Evolutionary conservation across 2,329 filamentous ascomycete genomes (phyloP).

Genomic region (Cytospora paraplurivora): DNA sequence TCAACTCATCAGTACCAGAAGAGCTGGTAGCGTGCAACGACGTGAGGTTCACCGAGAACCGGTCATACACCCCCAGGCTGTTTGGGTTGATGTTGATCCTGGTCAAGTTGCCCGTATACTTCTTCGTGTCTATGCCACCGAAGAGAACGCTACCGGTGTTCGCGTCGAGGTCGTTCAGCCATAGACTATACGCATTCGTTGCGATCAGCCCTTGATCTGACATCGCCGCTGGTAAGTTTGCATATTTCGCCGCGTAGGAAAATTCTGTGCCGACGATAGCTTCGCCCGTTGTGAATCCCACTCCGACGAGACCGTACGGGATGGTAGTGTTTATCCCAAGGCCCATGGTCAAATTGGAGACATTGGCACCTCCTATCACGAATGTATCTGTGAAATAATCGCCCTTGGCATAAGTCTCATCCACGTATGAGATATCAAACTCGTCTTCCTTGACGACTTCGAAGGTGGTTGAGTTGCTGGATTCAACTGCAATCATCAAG

Average conservation of each 20-base stretch:
- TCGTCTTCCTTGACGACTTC: slow-evolving; percentile 43
- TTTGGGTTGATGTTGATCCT: slow-evolving; percentile 60
- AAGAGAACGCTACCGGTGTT: slow-evolving; percentile 74
- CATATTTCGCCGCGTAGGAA: slow-evolving; percentile 41
- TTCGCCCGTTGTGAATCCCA: slow-evolving; percentile 61
- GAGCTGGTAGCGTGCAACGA: slow-evolving; percentile 51
- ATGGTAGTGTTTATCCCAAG: slow-evolving; percentile 57
- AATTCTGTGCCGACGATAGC: slow-evolving; percentile 43
- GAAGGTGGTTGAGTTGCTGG: slow-evolving; percentile 50
- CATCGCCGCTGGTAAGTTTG: slow-evolving; percentile 67
- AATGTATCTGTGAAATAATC: slow-evolving; percentile 63
- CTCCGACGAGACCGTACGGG: slow-evolving; percentile 59
- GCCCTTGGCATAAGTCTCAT: slow-evolving; percentile 57
- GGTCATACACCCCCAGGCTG: slow-evolving; percentile 43
- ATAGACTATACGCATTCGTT: slow-evolving; percentile 70
- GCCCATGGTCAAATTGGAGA: slow-evolving; percentile 62
- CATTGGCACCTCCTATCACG: slow-evolving; percentile 51
- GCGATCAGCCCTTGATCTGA: slow-evolving; percentile 64
- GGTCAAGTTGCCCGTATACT: slow-evolving; percentile 66
- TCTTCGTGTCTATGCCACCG: slow-evolving; percentile 76
- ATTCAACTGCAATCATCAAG: slow-evolving; percentile 44
- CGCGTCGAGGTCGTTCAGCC: slow-evolving; percentile 62
- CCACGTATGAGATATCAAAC: slow-evolving; percentile 65
- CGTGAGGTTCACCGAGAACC: slow-evolving; percentile 53
- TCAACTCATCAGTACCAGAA: slow-evolving; percentile 51